These are phyloP conservation scores for Aspergillus wentii DNA, from an alignment of 495 filamentous ascomycete genomes.

Conservation along the genomic window DNA sequence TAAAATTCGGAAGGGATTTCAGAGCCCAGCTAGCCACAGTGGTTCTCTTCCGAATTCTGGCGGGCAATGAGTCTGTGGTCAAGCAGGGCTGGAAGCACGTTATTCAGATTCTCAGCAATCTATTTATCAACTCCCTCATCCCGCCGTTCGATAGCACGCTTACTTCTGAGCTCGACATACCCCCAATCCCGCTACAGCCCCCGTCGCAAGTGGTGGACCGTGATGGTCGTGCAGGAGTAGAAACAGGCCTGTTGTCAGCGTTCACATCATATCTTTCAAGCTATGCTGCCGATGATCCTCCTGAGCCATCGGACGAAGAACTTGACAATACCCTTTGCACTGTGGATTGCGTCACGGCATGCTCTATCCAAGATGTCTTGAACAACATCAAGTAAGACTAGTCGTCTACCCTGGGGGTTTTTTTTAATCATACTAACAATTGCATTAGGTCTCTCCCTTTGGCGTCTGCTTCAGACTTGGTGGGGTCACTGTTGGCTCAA, in stretches of 20 bases:
- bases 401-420: too few relatives aligned
- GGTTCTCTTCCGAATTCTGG: constrained; percentile 85
- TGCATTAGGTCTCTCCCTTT: constrained; percentile 73
- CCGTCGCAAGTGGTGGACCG: constrained; percentile 94
- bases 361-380: constrained; percentile 78
- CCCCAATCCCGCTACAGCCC: constrained; percentile 81
- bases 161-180: constrained; percentile 64
- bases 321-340: constrained; percentile 92
- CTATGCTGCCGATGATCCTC: constrained; percentile 95
- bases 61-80: constrained; percentile 73
- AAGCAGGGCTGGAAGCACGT: constrained; percentile 79
- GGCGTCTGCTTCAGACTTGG: constrained; percentile 58
- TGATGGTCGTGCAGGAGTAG: constrained; percentile 64
- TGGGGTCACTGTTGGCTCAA: constrained; percentile 71
- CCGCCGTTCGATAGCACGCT: constrained; percentile 76
- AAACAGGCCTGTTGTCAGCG: constrained; percentile 84
- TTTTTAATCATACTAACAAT: too few relatives aligned
- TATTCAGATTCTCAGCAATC: constrained; percentile 85
- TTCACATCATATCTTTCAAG: constrained; percentile 97
- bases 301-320: constrained; percentile 95
- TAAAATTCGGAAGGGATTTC: constrained; percentile 93
- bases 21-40: constrained; percentile 90
- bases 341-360: constrained; percentile 89
- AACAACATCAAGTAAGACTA: constrained; percentile 72
- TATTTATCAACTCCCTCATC: constrained; percentile 93